phyloP scores from a whole-genome alignment of 495 filamentous ascomycete genomes.

The Cercophora sp. region DNA sequence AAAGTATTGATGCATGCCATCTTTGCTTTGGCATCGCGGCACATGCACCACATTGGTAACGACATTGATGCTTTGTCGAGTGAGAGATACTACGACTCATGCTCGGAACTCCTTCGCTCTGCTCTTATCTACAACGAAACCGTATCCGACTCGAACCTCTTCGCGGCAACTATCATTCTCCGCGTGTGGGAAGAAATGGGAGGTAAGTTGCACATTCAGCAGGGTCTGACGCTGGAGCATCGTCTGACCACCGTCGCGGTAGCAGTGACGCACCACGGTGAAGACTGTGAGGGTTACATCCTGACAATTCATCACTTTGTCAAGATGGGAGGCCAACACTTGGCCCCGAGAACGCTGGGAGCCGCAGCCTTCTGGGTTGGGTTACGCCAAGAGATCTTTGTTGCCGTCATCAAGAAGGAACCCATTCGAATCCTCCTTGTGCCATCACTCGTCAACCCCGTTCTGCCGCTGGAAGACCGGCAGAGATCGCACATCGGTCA shows the following conservation, averaged over 20 bases:
- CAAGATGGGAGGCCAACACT: slow-evolving; percentile 12
- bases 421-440: slow-evolving; percentile 40
- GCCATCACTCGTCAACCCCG: slow-evolving; percentile 37
- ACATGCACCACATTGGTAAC: slow-evolving; percentile 44
- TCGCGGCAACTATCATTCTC: slow-evolving; percentile 59
- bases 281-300: slow-evolving; percentile 45
- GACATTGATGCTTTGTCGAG: slow-evolving; percentile 44
- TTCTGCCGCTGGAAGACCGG: too few species aligned
- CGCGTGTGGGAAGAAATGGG: slow-evolving; percentile 60
- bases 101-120: slow-evolving; percentile 48
- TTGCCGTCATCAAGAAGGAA: slow-evolving; percentile 48
- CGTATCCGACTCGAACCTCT: slow-evolving; percentile 55
- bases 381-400: slow-evolving; percentile 55
- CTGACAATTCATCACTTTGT: slow-evolving; percentile 49
- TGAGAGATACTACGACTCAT: slow-evolving; percentile 47
- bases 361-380: slow-evolving; percentile 56
- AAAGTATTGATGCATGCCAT: slow-evolving; percentile 57
- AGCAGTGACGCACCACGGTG: slow-evolving; percentile 12
- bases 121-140: slow-evolving; percentile 47
- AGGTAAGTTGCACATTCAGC: slow-evolving; percentile 26
- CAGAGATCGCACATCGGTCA: too few species aligned
- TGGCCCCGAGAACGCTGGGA: slow-evolving; percentile 36
- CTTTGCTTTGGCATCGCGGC: slow-evolving; percentile 53
- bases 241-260: slow-evolving; percentile 12
- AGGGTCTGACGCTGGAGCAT: too few species aligned